A percentile compares a stretch with the other conserved stretches of the same genome.
Conservation (phyloP, 228 moss, liverwort and hornwort species). For the Sphagnum magellanicum region DNA sequence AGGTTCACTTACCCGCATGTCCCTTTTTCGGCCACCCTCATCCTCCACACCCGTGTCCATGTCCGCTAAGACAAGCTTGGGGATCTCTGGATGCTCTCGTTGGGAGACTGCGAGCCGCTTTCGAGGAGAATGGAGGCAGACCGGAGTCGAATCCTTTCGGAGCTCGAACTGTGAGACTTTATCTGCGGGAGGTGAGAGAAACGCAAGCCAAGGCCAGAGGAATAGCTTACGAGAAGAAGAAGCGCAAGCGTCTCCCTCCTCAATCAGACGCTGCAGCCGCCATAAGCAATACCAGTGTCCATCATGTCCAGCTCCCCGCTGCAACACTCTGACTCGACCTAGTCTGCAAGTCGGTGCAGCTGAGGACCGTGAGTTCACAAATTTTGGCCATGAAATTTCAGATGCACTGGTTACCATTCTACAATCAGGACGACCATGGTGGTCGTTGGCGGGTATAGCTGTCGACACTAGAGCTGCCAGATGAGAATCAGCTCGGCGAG, state of each 20-base stretch:
- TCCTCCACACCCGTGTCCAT: slow-evolving; percentile 40
- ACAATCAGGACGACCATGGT: no score
- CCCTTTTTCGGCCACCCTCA: slow-evolving; percentile 34
- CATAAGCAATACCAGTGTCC: neutral
- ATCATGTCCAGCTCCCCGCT: neutral
- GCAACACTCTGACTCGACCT: neutral
- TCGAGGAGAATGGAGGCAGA: slow-evolving; percentile 41
- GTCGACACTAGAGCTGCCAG: no score
- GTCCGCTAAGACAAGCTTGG: slow-evolving; percentile 45
- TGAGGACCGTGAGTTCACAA: no score
- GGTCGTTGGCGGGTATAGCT: no score
- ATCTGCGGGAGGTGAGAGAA: slow-evolving; percentile 46
- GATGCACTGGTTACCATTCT: no score
- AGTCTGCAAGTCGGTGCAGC: no score
- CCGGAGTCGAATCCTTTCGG: slow-evolving; percentile 52
- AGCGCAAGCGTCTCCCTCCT: slow-evolving; percentile 36
- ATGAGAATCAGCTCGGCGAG: no score
- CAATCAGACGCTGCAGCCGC: neutral
- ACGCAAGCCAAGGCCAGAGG: slow-evolving; percentile 53
- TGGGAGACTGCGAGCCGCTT: slow-evolving; percentile 35
- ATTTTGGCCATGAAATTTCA: no score
- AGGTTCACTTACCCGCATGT: slow-evolving; percentile 5
- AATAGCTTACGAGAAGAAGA: slow-evolving; percentile 60
- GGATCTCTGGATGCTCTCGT: slow-evolving; percentile 52
- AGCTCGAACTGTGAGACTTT: slow-evolving; percentile 32